A percentile compares a stretch with the other conserved stretches of the same genome.
Evolutionary conservation across 1,284 basidiomycete species (phyloP).

Genomic region (Melampsora americana): DNA sequence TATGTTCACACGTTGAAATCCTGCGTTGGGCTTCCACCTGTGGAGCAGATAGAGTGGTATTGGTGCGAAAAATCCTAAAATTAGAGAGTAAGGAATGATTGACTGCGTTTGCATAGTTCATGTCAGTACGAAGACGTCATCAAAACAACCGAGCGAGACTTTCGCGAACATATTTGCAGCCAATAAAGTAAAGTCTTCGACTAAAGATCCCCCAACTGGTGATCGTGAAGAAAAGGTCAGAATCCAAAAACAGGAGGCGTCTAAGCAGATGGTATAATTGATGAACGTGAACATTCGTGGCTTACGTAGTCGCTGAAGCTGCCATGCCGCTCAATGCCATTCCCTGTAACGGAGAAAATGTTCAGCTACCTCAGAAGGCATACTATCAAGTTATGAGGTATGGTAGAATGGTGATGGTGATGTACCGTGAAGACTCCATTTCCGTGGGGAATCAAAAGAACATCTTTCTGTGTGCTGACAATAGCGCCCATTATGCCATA

Average conservation of each 20-base stretch:
- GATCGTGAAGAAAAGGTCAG: background rate
- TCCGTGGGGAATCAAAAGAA: constrained; percentile 35
- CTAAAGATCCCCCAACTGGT: constrained; percentile 41
- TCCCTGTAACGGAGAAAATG: constrained; percentile 10
- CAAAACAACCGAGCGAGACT: background rate
- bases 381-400: background rate
- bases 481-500: constrained; percentile 27
- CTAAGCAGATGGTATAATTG: background rate
- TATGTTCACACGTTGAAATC: constrained; percentile 28
- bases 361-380: background rate
- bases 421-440: constrained; percentile 37
- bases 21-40: constrained; percentile 18
- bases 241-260: background rate
- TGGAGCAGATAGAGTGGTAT: constrained; percentile 35
- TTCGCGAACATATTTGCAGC: constrained; percentile 34
- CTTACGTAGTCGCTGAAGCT: constrained; percentile 30
- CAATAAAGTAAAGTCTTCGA: constrained; percentile 11
- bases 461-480: constrained; percentile 39
- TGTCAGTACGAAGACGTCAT: background rate
- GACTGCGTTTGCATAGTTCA: background rate
- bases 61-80: constrained; percentile 29
- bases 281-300: background rate
- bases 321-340: constrained; percentile 34
- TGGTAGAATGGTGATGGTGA: background rate
- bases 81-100: constrained; percentile 20